phyloP scores from a whole-genome alignment of 768 basidiomycete genomes.

The Boletus vermiculosoides region DNA sequence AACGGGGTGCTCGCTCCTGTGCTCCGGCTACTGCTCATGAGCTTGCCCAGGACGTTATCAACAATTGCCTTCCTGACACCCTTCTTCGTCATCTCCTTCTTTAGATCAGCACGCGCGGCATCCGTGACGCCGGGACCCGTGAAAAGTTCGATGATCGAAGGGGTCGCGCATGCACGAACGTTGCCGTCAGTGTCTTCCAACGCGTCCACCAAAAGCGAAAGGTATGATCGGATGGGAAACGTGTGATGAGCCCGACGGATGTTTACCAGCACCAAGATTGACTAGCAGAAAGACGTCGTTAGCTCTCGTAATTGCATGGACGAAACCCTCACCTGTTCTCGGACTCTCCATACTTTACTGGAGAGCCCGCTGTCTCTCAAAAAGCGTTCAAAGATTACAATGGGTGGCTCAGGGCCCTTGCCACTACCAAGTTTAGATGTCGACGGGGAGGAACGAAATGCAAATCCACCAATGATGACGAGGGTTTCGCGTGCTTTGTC shows the following conservation, averaged over 20 bases:
- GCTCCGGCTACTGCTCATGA: slow-evolving; percentile 47
- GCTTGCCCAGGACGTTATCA: slow-evolving; percentile 71
- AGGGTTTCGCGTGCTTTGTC: slow-evolving; percentile 74
- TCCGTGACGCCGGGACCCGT: slow-evolving; percentile 80
- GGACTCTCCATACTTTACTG: slow-evolving; percentile 83
- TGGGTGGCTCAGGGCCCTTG: slow-evolving; percentile 68
- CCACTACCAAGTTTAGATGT: slow-evolving; percentile 46
- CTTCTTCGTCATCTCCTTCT: slow-evolving; percentile 86
- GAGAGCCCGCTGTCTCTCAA: slow-evolving; percentile 69
- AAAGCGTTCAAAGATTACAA: slow-evolving; percentile 67
- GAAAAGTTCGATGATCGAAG: slow-evolving; percentile 81
- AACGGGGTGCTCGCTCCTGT: slow-evolving; percentile 42
- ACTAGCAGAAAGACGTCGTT: slow-evolving; percentile 33
- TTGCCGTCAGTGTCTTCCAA: slow-evolving; percentile 89
- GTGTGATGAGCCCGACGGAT: slow-evolving; percentile 68
- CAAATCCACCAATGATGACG: slow-evolving; percentile 70
- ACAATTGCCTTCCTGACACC: slow-evolving; percentile 84
- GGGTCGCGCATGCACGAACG: slow-evolving; percentile 83
- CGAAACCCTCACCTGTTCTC: slow-evolving; percentile 70
- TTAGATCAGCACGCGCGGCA: slow-evolving; percentile 87
- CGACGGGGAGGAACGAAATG: slow-evolving; percentile 55
- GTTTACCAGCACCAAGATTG: slow-evolving; percentile 67
- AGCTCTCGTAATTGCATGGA: background rate
- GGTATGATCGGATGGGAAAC: slow-evolving; percentile 81
- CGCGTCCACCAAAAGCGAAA: slow-evolving; percentile 74